Conservation (phyloP, 2,329 filamentous ascomycete species). For the Camillea tinctor region DNA sequence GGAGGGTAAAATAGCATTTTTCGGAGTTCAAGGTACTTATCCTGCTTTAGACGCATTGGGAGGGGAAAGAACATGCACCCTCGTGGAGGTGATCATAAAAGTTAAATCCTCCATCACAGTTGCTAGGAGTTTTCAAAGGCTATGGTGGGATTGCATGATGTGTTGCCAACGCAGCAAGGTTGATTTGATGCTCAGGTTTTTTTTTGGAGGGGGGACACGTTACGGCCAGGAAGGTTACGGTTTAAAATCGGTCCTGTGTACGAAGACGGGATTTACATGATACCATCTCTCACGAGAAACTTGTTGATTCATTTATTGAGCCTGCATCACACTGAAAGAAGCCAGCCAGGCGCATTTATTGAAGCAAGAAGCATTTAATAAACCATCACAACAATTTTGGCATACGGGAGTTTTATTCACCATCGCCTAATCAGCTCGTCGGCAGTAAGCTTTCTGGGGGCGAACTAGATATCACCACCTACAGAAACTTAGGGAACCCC, state of each 20-base stretch:
- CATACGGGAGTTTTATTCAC: background rate
- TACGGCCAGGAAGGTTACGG: background rate
- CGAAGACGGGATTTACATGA: background rate
- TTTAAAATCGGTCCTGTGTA: background rate
- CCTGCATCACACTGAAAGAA: background rate
- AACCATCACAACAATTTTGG: background rate
- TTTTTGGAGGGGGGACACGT: background rate
- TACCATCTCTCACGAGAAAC: background rate
- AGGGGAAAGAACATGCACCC: background rate
- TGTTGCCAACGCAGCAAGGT: background rate
- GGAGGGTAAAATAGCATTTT: conserved; percentile 1
- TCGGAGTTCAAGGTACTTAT: conserved; percentile 9
- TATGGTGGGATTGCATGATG: background rate
- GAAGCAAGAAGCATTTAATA: background rate
- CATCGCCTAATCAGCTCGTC: background rate
- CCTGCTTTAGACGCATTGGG: background rate
- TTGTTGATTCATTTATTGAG: background rate
- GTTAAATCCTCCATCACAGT: background rate
- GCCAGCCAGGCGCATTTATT: background rate
- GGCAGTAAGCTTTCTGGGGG: background rate
- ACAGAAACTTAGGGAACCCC: no score
- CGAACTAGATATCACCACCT: background rate
- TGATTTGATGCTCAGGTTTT: background rate
- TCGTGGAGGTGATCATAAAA: background rate
- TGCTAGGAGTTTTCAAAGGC: background rate